Evolutionary conservation across 306 rosid genomes (phyloP).

Genomic region (Amphicarpaea edgeworthii): DNA sequence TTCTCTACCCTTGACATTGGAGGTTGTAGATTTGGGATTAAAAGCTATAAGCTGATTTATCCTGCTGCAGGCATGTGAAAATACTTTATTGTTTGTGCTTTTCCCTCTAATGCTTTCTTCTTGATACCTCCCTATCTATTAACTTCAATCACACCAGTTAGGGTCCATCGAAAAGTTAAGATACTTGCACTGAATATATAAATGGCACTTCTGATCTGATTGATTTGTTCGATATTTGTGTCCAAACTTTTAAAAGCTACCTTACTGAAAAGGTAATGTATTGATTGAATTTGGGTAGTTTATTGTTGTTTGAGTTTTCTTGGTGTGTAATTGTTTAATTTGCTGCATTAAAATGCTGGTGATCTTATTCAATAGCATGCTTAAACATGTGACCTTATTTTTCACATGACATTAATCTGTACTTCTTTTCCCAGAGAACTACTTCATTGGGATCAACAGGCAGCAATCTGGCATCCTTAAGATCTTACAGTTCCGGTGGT

Average conservation of each 20-base stretch:
- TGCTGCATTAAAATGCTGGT: slow-evolving; percentile 28
- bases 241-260: neutral
- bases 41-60: neutral
- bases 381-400: slow-evolving; percentile 24
- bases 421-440: neutral
- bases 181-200: neutral
- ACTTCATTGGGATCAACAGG: slow-evolving; percentile 49
- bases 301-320: slow-evolving; percentile 13
- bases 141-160: neutral
- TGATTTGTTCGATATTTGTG: slow-evolving; percentile 15
- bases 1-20: neutral
- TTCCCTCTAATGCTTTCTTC: neutral
- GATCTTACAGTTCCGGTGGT: slow-evolving; percentile 58
- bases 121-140: neutral
- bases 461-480: slow-evolving; percentile 56
- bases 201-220: neutral
- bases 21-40: slow-evolving; percentile 27
- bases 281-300: neutral
- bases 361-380: slow-evolving; percentile 12
- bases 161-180: neutral
- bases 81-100: neutral
- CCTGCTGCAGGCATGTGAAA: slow-evolving; percentile 1
- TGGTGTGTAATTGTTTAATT: neutral
- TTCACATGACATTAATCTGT: slow-evolving; percentile 32
- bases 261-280: neutral